phyloP scores from a whole-genome alignment of 2,329 filamentous ascomycete species.

The Chlorencoelia australis region DNA sequence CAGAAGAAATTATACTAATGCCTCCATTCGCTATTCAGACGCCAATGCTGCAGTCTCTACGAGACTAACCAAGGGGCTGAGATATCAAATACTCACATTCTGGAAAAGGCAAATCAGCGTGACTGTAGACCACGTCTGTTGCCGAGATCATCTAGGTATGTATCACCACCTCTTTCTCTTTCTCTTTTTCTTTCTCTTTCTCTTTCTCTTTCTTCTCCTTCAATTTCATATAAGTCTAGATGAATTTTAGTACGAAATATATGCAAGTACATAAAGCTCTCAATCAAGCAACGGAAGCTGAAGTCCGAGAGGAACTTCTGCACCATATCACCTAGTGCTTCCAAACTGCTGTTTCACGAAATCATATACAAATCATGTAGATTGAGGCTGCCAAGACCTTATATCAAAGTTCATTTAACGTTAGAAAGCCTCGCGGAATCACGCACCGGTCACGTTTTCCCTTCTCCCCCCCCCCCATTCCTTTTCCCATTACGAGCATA shows the following conservation, averaged over 20 bases:
- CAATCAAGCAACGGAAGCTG: too few relatives aligned
- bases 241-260: too few relatives aligned
- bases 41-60: conserved; percentile 5
- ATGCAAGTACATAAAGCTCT: too few relatives aligned
- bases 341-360: conserved; percentile 4
- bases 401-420: conserved; percentile 10
- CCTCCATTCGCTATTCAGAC: conserved; percentile 7
- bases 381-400: conserved; percentile 5
- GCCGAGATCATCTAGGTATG: conserved; percentile 47
- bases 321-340: too few relatives aligned
- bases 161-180: conserved; percentile 8
- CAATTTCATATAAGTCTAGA: too few relatives aligned
- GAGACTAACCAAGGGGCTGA: conserved; percentile 12
- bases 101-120: conserved; percentile 41
- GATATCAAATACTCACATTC: conserved; percentile 27
- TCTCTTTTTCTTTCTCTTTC: conserved; percentile 4
- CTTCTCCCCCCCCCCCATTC: too few relatives aligned
- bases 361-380: conserved; percentile 3
- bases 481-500: conserved; percentile 2
- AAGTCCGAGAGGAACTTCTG: too few relatives aligned
- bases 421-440: conserved; percentile 3
- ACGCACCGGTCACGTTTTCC: conserved; percentile 8
- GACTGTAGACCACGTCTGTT: conserved; percentile 38
- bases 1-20: conserved; percentile 18
- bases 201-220: not conserved